Evolutionary conservation across 176 grass and related monocot genomes (phyloP).

Genomic region (Stipa capillata): DNA sequence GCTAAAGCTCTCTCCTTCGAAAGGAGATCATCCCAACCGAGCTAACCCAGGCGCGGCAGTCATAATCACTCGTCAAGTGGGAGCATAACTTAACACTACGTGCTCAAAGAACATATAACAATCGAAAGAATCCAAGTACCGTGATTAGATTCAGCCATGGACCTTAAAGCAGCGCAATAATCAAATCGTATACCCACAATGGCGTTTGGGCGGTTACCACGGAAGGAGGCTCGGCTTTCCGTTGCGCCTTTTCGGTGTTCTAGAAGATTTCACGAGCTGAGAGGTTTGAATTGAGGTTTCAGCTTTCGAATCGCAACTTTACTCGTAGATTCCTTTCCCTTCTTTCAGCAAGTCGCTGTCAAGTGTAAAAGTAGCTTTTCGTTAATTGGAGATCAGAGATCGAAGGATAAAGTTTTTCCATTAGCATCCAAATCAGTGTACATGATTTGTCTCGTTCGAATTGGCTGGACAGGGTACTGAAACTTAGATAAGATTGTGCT

Average conservation of each 20-base stretch:
- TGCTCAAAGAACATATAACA: background rate
- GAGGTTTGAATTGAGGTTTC: background rate
- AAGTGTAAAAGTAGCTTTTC: background rate
- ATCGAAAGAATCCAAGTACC: background rate
- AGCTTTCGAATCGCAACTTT: background rate
- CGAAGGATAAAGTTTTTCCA: background rate
- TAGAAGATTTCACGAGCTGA: slow-evolving; percentile 14
- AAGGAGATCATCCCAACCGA: background rate
- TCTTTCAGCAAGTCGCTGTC: slow-evolving; percentile 1
- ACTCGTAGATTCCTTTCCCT: background rate
- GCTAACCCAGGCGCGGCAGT: too few species aligned
- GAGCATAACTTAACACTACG: background rate
- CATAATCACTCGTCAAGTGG: too few species aligned
- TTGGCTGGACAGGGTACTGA: background rate
- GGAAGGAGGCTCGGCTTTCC: background rate
- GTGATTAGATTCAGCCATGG: background rate
- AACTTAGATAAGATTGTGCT: background rate
- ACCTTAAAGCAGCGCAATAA: background rate
- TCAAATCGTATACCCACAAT: background rate
- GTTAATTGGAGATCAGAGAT: background rate
- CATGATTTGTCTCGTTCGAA: slow-evolving; percentile 3
- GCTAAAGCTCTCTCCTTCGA: background rate
- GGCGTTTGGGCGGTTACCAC: background rate
- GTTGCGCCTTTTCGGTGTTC: slow-evolving; percentile 4
- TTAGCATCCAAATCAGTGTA: background rate